These are phyloP conservation scores for Dipodascopsis uninucleata DNA, from an alignment of 805 yeast genomes.

Conservation along the genomic window DNA sequence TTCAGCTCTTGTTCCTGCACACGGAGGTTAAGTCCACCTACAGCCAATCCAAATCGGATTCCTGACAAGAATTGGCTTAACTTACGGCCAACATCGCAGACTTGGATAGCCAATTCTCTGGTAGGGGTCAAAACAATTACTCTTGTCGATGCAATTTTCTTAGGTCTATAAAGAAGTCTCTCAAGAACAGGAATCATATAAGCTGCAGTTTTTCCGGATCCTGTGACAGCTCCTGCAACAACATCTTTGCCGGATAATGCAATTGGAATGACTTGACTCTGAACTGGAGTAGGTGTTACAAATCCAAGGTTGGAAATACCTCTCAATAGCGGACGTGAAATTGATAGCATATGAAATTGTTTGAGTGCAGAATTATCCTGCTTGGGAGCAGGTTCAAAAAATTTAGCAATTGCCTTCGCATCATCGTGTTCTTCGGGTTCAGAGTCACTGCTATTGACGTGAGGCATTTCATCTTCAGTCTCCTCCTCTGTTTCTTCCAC, in stretches of 20 bases:
- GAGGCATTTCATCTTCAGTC: constrained; percentile 34
- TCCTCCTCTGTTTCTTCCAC: constrained; percentile 32
- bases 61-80: constrained; percentile 72
- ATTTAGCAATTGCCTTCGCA: constrained; percentile 77
- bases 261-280: constrained; percentile 87
- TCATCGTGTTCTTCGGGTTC: constrained; percentile 55
- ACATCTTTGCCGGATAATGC: constrained; percentile 92
- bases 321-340: constrained; percentile 86
- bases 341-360: constrained; percentile 69
- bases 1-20: constrained; percentile 94
- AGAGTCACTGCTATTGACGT: constrained; percentile 36
- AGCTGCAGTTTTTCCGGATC: constrained; percentile 99
- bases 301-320: constrained; percentile 81
- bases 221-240: constrained; percentile 99
- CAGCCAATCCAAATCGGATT: constrained; percentile 87
- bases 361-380: constrained; percentile 51
- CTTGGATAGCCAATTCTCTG: constrained; percentile 96
- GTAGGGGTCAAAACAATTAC: constrained; percentile 92
- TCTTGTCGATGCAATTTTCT: constrained; percentile 79
- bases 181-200: constrained; percentile 94
- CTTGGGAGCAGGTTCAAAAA: constrained; percentile 59
- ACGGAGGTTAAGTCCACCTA: constrained; percentile 93
- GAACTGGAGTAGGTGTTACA: constrained; percentile 88
- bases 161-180: constrained; percentile 83
- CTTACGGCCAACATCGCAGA: constrained; percentile 85